Conservation (phyloP, 2,329 filamentous ascomycete species). For the Huntiella moniliformis region DNA sequence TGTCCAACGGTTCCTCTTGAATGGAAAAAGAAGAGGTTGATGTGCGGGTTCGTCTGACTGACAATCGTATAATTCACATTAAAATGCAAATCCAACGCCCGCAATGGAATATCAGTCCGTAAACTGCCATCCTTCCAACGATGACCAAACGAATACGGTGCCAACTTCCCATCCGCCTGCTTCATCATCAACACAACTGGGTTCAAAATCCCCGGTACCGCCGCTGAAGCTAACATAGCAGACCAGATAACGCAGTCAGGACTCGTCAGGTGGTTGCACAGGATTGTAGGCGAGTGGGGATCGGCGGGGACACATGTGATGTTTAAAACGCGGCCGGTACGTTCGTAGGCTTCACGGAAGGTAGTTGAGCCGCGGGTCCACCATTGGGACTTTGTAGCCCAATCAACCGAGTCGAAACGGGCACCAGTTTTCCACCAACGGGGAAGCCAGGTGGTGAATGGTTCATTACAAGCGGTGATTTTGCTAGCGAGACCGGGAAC, state of each 20-base stretch:
- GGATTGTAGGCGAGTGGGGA: constrained; percentile 76
- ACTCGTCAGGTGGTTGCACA: constrained; percentile 87
- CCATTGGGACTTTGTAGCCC: constrained; percentile 73
- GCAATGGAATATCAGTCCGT: constrained; percentile 86
- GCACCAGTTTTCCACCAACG: constrained; percentile 89
- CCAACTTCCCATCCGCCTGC: constrained; percentile 53
- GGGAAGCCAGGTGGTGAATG: constrained; percentile 53
- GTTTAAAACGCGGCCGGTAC: constrained; percentile 86
- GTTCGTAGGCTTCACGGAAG: constrained; percentile 83
- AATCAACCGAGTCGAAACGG: constrained; percentile 82
- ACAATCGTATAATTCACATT: constrained; percentile 96
- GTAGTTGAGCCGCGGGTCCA: constrained; percentile 83
- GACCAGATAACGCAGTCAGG: constrained; percentile 98
- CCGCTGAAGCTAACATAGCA: constrained; percentile 81
- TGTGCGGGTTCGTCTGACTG: constrained; percentile 80
- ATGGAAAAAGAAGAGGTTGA: constrained; percentile 97
- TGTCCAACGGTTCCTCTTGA: constrained; percentile 80
- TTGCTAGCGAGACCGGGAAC: constrained; percentile 70
- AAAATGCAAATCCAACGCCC: constrained; percentile 86
- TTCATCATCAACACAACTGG: constrained; percentile 90
- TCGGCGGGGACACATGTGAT: constrained; percentile 92
- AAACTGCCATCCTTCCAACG: constrained; percentile 98
- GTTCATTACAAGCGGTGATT: constrained; percentile 72
- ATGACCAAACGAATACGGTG: constrained; percentile 89
- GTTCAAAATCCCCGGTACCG: constrained; percentile 88